A percentile compares a stretch with the other conserved stretches of the same genome.
Evolutionary conservation across 2,329 filamentous ascomycete species (phyloP).

Genomic region (Alternaria panax): DNA sequence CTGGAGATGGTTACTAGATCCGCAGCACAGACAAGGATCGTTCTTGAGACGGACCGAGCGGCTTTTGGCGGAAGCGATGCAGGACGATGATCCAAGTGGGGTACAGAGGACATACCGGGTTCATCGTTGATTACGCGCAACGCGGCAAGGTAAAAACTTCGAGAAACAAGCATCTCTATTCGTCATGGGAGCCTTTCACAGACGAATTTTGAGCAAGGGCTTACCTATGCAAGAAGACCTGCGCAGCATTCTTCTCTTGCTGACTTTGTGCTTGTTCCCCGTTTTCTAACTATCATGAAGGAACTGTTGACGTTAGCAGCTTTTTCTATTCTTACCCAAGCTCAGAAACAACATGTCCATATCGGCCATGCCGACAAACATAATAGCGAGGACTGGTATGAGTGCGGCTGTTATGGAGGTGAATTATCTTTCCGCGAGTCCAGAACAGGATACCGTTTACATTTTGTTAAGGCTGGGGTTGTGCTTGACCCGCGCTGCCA

Average conservation of each 20-base stretch:
- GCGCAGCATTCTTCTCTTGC: background rate
- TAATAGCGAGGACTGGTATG: slow-evolving; percentile 1
- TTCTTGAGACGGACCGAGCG: background rate
- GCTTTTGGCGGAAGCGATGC: background rate
- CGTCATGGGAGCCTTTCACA: background rate
- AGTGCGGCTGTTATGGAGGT: background rate
- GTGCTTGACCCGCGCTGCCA: background rate
- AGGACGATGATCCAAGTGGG: too few species aligned
- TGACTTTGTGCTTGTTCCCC: background rate
- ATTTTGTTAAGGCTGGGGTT: background rate
- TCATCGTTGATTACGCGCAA: background rate
- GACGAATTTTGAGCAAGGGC: background rate
- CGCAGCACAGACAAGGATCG: background rate
- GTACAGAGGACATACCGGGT: background rate
- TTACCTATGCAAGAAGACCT: background rate
- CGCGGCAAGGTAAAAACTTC: background rate
- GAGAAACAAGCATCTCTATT: background rate
- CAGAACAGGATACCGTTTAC: background rate
- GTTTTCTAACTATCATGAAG: background rate
- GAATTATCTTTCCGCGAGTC: background rate
- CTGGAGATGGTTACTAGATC: background rate
- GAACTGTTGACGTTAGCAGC: background rate
- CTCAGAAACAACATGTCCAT: background rate
- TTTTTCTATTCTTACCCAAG: background rate
- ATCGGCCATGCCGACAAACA: background rate